These are phyloP conservation scores for Alternaria sp. DNA, from an alignment of 2,329 filamentous ascomycete genomes.

Conservation along the genomic window DNA sequence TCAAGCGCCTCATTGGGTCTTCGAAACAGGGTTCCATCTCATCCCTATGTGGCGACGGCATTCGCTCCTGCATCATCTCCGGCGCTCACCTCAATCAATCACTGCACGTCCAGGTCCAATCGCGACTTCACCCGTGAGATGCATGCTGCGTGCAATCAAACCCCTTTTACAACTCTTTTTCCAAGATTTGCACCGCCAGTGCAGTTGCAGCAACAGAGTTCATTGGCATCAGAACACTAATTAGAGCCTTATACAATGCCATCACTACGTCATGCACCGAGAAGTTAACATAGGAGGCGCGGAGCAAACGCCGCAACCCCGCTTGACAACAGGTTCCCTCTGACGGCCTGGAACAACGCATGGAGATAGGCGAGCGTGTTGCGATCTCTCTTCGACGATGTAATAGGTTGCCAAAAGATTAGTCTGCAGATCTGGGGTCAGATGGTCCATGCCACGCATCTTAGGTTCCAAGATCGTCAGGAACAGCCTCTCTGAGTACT, in stretches of 20 bases:
- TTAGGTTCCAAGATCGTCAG: neutral
- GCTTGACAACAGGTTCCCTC: neutral
- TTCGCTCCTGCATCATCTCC: neutral
- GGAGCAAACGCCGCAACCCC: neutral
- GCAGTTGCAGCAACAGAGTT: neutral
- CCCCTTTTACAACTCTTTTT: neutral
- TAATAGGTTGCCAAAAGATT: slow-evolving; percentile 7
- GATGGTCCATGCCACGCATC: neutral
- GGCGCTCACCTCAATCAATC: neutral
- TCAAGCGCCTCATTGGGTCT: neutral
- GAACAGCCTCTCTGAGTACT: neutral
- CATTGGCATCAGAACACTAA: neutral
- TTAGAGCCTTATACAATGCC: neutral
- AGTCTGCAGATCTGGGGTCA: neutral
- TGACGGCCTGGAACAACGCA: neutral
- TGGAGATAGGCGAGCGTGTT: neutral
- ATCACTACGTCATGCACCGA: slow-evolving; percentile 6
- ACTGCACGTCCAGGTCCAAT: neutral
- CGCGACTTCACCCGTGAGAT: neutral
- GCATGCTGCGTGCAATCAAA: neutral
- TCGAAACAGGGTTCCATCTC: neutral
- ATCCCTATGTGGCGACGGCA: neutral
- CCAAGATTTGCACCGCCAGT: neutral
- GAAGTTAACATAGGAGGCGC: slow-evolving; percentile 4
- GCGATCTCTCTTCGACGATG: neutral